Conservation (phyloP, 139 green algal species). For the Picochlorum costavermella region DNA sequence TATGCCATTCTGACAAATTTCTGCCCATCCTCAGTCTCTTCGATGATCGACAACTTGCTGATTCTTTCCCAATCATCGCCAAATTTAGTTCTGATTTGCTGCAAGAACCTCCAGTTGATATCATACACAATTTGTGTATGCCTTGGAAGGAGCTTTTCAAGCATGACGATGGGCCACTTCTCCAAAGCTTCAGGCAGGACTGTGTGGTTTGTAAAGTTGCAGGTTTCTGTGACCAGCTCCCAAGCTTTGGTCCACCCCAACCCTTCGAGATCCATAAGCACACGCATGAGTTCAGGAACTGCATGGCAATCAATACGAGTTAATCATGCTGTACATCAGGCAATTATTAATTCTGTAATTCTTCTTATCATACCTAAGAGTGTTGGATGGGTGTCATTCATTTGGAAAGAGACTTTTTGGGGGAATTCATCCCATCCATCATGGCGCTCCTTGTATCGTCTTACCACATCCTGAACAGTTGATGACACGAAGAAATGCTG, state of each 20-base stretch:
- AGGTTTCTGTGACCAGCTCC: constrained; percentile 73
- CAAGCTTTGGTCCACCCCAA: constrained; percentile 91
- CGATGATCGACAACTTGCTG: constrained; percentile 87
- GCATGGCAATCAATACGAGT: background rate
- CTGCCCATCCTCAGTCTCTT: constrained; percentile 65
- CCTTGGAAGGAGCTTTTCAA: constrained; percentile 93
- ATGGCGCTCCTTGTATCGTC: constrained; percentile 70
- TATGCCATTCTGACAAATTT: constrained; percentile 89
- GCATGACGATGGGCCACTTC: constrained; percentile 84
- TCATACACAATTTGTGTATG: constrained; percentile 99
- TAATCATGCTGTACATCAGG: background rate
- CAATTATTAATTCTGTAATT: no score
- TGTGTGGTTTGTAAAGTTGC: constrained; percentile 99
- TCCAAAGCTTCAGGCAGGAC: constrained; percentile 97
- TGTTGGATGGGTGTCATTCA: constrained; percentile 98
- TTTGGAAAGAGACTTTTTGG: constrained; percentile 88
- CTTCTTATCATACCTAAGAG: constrained; percentile 28
- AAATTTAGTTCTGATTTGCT: constrained; percentile 70
- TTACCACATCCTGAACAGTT: constrained; percentile 88
- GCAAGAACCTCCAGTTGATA: constrained; percentile 97
- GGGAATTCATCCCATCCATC: constrained; percentile 59
- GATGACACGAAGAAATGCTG: constrained; percentile 98
- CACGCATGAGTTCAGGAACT: constrained; percentile 93
- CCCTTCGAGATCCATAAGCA: constrained; percentile 92
- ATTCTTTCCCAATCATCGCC: constrained; percentile 83